A percentile compares a stretch with the other conserved stretches of the same genome.
These are phyloP conservation scores for Mycena rebaudengoi DNA, from an alignment of 768 basidiomycete genomes.

Conservation along the genomic window DNA sequence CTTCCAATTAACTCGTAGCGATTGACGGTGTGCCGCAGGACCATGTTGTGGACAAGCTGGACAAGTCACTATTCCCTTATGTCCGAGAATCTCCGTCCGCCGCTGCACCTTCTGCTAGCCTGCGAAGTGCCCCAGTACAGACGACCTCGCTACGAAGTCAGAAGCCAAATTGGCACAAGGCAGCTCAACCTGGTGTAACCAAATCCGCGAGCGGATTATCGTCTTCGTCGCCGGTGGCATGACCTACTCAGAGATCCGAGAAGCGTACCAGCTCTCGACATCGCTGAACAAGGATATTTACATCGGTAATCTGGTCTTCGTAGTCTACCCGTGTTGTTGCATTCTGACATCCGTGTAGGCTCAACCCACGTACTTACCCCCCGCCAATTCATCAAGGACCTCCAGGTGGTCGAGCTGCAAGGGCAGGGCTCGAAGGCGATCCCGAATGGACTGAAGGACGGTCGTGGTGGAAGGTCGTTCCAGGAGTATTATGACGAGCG, in stretches of 20 bases:
- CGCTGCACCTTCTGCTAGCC: constrained; percentile 48
- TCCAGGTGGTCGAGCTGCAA: constrained; percentile 87
- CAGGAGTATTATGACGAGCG: constrained; percentile 86
- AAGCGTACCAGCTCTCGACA: constrained; percentile 82
- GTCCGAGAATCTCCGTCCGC: constrained; percentile 79
- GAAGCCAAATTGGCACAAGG: constrained; percentile 90
- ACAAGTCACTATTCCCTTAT: constrained; percentile 86
- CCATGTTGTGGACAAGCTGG: constrained; percentile 80
- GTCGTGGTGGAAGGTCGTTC: constrained; percentile 57
- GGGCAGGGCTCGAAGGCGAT: constrained; percentile 81
- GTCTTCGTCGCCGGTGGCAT: constrained; percentile 95
- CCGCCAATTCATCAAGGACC: constrained; percentile 83
- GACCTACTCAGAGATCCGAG: constrained; percentile 94
- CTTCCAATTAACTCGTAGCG: not conserved
- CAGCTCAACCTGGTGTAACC: constrained; percentile 66
- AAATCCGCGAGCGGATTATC: constrained; percentile 76
- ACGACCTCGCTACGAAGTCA: constrained; percentile 86
- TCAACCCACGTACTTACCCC: constrained; percentile 91
- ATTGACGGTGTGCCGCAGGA: constrained; percentile 63
- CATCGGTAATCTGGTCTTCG: constrained; percentile 66
- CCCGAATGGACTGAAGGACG: constrained; percentile 73
- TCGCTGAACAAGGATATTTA: constrained; percentile 87
- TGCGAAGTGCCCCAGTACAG: constrained; percentile 59
- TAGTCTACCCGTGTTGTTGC: not conserved
- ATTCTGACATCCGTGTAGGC: constrained; percentile 55